Conservation (phyloP, 2,329 filamentous ascomycete genomes). For the Fusarium lyarnte region DNA sequence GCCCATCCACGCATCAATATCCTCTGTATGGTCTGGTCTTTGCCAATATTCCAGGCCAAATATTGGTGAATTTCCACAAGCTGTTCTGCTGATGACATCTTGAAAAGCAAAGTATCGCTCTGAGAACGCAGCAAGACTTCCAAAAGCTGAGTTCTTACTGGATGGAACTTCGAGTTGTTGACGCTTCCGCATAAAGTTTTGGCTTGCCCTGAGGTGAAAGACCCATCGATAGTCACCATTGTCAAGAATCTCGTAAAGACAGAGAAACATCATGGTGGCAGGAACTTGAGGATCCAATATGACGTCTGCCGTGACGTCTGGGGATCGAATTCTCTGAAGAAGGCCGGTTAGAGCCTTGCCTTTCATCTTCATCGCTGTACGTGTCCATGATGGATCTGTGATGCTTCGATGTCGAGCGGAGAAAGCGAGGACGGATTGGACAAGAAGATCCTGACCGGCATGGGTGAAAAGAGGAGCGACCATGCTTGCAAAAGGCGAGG, state of each 20-base stretch:
- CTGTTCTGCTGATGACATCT: slow-evolving; percentile 61
- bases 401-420: slow-evolving; percentile 36
- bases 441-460: slow-evolving; percentile 26
- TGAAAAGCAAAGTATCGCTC: slow-evolving; percentile 62
- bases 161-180: slow-evolving; percentile 39
- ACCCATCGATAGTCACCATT: slow-evolving; percentile 52
- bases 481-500: slow-evolving; percentile 33
- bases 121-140: slow-evolving; percentile 44
- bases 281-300: slow-evolving; percentile 34
- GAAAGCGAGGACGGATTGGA: slow-evolving; percentile 35
- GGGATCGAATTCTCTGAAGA: slow-evolving; percentile 15
- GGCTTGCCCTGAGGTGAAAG: slow-evolving; percentile 57
- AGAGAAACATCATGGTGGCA: slow-evolving; percentile 40
- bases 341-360: slow-evolving; percentile 19
- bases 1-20: slow-evolving; percentile 57
- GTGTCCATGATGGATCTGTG: slow-evolving; percentile 24
- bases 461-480: slow-evolving; percentile 35
- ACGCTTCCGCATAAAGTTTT: slow-evolving; percentile 55
- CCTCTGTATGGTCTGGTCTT: slow-evolving; percentile 15
- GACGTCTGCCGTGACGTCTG: slow-evolving; percentile 17
- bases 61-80: slow-evolving; percentile 57
- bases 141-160: not conserved
- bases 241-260: slow-evolving; percentile 38
- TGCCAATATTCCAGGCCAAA: slow-evolving; percentile 61
- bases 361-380: slow-evolving; percentile 31